Percentiles rank a stretch among this genome's conserved stretches.
Conservation (phyloP, 2,329 filamentous ascomycete genomes). For the Sclerotinia subarctica region DNA sequence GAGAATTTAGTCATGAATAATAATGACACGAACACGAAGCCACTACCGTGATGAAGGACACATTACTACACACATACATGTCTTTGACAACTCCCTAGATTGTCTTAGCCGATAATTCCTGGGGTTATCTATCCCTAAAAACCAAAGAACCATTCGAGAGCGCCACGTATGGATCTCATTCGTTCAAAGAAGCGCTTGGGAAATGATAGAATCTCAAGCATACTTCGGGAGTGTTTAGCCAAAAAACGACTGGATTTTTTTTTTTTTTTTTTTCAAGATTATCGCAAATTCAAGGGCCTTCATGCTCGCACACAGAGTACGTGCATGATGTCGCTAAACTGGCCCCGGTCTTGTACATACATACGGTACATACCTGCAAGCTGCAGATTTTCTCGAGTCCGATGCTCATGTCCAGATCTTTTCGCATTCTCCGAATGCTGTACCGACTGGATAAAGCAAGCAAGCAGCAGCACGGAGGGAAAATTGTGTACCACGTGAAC, state of each 20-base stretch:
- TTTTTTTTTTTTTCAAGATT: neutral
- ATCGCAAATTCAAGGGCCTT: constrained; percentile 1
- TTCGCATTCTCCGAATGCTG: constrained; percentile 11
- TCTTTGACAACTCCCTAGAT: constrained; percentile 4
- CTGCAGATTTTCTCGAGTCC: constrained; percentile 19
- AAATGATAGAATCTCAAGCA: constrained; percentile 4
- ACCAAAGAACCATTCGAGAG: neutral
- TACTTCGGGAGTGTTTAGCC: neutral
- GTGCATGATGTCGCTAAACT: neutral
- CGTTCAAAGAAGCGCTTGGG: constrained; percentile 11
- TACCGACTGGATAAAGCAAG: constrained; percentile 7
- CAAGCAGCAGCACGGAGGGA: constrained; percentile 1
- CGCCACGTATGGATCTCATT: neutral
- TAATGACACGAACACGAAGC: constrained; percentile 1
- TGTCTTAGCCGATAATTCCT: neutral
- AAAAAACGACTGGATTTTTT: neutral
- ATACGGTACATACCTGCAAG: neutral
- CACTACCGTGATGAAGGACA: neutral
- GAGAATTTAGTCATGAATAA: neutral
- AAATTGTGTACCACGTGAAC: constrained; percentile 1
- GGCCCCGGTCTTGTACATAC: constrained; percentile 1
- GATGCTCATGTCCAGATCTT: constrained; percentile 6
- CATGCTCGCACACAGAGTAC: neutral
- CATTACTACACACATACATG: neutral
- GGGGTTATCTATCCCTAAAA: neutral